phyloP scores from a whole-genome alignment of 2,329 filamentous ascomycete species.

The Epichloe sylvatica region DNA sequence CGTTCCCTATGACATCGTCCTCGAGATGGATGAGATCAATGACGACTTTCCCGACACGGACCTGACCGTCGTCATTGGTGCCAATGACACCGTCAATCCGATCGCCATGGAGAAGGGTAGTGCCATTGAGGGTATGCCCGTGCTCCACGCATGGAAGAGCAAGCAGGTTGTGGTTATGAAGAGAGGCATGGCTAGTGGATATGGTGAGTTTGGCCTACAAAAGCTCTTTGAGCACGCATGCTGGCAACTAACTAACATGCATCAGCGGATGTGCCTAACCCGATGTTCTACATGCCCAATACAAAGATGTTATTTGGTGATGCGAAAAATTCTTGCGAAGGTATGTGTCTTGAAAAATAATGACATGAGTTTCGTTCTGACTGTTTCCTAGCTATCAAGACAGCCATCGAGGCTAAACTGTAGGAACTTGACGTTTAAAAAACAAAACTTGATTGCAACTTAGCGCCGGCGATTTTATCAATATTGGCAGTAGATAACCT shows the following conservation, averaged over 20 bases:
- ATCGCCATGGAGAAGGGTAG: constrained; percentile 74
- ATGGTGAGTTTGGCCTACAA: constrained; percentile 40
- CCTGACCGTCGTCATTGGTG: constrained; percentile 75
- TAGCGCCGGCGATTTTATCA: not conserved
- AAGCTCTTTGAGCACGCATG: not conserved
- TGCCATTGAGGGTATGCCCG: constrained; percentile 83
- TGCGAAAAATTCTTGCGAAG: constrained; percentile 71
- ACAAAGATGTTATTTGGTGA: constrained; percentile 90
- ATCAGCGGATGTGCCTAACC: constrained; percentile 73
- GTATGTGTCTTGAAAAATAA: constrained; percentile 27
- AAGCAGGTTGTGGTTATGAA: constrained; percentile 93
- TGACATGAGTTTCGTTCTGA: constrained; percentile 8
- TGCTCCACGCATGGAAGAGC: constrained; percentile 85
- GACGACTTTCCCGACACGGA: constrained; percentile 81
- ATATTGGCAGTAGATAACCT: not conserved
- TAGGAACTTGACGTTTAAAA: not conserved
- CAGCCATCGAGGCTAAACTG: constrained; percentile 9
- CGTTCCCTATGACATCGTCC: constrained; percentile 81
- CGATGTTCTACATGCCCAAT: constrained; percentile 84
- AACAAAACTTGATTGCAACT: no score
- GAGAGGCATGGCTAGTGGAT: constrained; percentile 74
- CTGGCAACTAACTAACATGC: constrained; percentile 7
- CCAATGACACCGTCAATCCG: constrained; percentile 86
- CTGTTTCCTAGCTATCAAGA: constrained; percentile 7
- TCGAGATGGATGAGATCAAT: constrained; percentile 95